Percentiles rank a stretch among this genome's conserved stretches.
Evolutionary conservation across 108 stramenopile species (phyloP).

Genomic region (Fragilariopsis cylindrus): DNA sequence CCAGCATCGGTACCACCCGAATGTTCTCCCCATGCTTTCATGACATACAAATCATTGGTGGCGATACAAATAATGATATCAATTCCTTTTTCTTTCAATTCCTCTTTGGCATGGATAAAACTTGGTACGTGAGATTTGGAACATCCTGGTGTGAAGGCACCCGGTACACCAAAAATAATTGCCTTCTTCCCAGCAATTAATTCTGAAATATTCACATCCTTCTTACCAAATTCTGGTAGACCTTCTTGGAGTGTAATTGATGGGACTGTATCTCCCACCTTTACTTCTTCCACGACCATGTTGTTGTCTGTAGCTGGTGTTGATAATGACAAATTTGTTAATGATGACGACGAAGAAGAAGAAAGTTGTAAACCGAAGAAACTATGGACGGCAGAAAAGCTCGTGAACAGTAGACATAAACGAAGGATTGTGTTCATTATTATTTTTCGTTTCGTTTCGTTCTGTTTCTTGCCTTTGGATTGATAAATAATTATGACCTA

Average conservation of each 20-base stretch:
- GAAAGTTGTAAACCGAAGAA: background rate
- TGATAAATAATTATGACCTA: too few relatives aligned
- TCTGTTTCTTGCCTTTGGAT: too few relatives aligned
- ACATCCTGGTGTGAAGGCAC: slow-evolving; percentile 91
- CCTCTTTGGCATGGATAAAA: slow-evolving; percentile 79
- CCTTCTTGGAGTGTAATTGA: slow-evolving; percentile 62
- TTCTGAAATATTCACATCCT: slow-evolving; percentile 56
- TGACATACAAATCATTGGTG: slow-evolving; percentile 86
- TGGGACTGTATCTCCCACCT: slow-evolving; percentile 76
- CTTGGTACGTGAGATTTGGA: slow-evolving; percentile 85
- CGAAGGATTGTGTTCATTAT: slow-evolving; percentile 13
- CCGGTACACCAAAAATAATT: slow-evolving; percentile 88
- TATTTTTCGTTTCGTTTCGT: too few relatives aligned
- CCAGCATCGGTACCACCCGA: slow-evolving; percentile 80
- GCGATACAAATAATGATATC: slow-evolving; percentile 86
- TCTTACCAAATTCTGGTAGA: slow-evolving; percentile 48
- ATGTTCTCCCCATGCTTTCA: slow-evolving; percentile 85
- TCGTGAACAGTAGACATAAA: background rate
- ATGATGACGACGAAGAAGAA: background rate
- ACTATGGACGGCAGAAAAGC: background rate
- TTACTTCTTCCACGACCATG: slow-evolving; percentile 51
- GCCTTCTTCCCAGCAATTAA: slow-evolving; percentile 82
- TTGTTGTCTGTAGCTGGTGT: background rate
- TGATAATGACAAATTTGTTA: background rate
- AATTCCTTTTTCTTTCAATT: slow-evolving; percentile 80